Evolutionary conservation across 805 yeast species (phyloP).

Genomic region (Dipodascopsis uninucleata): DNA sequence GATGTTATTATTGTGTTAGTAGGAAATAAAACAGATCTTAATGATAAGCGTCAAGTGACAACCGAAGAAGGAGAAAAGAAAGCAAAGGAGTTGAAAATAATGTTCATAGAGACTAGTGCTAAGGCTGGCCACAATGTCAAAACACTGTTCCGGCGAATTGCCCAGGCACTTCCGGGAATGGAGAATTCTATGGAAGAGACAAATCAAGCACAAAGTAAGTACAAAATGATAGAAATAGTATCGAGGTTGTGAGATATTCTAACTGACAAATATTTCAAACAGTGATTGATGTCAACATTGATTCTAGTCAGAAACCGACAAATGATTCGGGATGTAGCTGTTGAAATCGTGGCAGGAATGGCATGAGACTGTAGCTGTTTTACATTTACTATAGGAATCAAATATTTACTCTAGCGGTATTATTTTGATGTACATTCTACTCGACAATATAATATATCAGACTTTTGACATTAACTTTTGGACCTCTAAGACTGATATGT

Average conservation of each 20-base stretch:
- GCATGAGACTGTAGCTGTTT: not conserved
- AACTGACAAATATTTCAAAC: not conserved
- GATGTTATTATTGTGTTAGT: slow-evolving; percentile 87
- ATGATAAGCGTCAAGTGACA: slow-evolving; percentile 78
- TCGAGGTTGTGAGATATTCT: not conserved
- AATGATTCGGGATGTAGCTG: slow-evolving; percentile 20
- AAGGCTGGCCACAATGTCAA: slow-evolving; percentile 94
- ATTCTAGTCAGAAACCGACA: slow-evolving; percentile 17
- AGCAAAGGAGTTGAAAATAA: slow-evolving; percentile 69
- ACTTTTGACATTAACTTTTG: not conserved
- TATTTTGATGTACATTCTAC: not conserved
- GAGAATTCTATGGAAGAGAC: slow-evolving; percentile 35
- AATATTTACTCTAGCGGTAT: not conserved
- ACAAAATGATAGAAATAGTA: not conserved
- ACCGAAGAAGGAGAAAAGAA: slow-evolving; percentile 84
- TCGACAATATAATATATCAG: not conserved
- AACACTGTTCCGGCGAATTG: slow-evolving; percentile 81
- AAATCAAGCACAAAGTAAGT: slow-evolving; percentile 23
- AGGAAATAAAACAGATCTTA: slow-evolving; percentile 87
- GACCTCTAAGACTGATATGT: too few relatives aligned
- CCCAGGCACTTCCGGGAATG: slow-evolving; percentile 85
- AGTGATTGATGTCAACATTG: slow-evolving; percentile 29
- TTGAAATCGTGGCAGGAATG: slow-evolving; percentile 3
- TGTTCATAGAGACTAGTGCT: slow-evolving; percentile 89
- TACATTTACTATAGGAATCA: not conserved